These are phyloP conservation scores for Nakazawaea ishiwadae DNA, from an alignment of 805 yeast genomes.

Conservation along the genomic window DNA sequence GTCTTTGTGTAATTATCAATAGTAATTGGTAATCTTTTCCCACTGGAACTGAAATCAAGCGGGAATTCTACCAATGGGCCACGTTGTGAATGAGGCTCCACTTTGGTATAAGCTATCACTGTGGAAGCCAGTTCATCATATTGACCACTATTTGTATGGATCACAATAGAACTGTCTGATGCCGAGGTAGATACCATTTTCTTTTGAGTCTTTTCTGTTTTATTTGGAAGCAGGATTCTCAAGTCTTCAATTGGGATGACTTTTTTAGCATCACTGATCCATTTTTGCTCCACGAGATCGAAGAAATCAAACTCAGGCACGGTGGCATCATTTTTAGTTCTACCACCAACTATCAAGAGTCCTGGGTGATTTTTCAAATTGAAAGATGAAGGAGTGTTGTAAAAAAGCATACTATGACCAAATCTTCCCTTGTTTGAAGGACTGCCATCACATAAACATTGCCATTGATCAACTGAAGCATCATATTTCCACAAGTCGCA, in stretches of 20 bases:
- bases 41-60: conserved; percentile 13
- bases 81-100: background rate
- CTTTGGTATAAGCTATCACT: conserved; percentile 4
- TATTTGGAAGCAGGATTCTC: conserved; percentile 10
- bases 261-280: conserved; percentile 18
- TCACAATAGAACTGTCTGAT: conserved; percentile 7
- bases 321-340: conserved; percentile 29
- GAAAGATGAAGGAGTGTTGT: conserved; percentile 32
- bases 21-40: conserved; percentile 16
- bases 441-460: conserved; percentile 39
- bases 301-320: conserved; percentile 33
- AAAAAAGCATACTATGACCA: conserved; percentile 45
- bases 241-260: conserved; percentile 18
- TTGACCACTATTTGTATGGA: background rate
- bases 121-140: conserved; percentile 3
- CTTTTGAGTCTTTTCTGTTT: conserved; percentile 14
- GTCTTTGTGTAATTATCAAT: conserved; percentile 12
- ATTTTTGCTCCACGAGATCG: conserved; percentile 37
- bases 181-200: conserved; percentile 18
- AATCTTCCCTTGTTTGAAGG: conserved; percentile 34
- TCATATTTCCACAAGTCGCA: conserved; percentile 72
- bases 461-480: conserved; percentile 49
- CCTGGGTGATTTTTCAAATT: conserved; percentile 41
- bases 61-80: conserved; percentile 23
- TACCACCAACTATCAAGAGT: conserved; percentile 50